Base-by-base conservation (phyloP, 139 green algal species). In the Tetradesmus obliquus region DNA sequence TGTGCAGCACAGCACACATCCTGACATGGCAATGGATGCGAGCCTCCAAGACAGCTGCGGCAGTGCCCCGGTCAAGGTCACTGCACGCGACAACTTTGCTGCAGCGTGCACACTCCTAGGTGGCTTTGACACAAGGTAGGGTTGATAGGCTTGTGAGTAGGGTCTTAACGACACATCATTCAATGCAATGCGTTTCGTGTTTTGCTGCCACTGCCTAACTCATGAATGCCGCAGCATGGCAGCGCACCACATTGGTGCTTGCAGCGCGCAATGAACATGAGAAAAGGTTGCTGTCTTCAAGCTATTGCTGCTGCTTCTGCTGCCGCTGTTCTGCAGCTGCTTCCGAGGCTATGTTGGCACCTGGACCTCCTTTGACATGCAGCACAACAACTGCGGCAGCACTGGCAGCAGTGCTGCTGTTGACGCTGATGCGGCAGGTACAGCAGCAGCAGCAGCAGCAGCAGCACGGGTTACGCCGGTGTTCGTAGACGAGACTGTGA, bases 301-400 rank as follows among this genome's bases (percentile, higher is more conserved):
- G 32, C 32, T 45, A 45, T 45, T 45, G 32, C 32, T 45, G 32
- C 74, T 82, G 74, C 74, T 82, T 20, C n/a, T 82, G n/a, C n/a
- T 82, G 22, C 72, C 5, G 10, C 62, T 72, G 62, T 19, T 81
- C 9, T 17, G 7, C 74, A 82, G 74, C 74, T 82, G 74, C 74
- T 82, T 82, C 20, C n/a, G 74, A 15, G 74, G 74, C 74, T 82
- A 82, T 55, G 74, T 82, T 55, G 74, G 74, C n/a, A 82, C 74
- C 74, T 82, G 74, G 74, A 82, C n/a, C 3, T 82, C 74, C 74
- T 82, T 82, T 15, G 74, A 82, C 74, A 51, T 54, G 7, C 74
- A 53, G 6, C n/a, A 82, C 74, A 51, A 3, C 13, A 9, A 82
- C 6, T 55, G n/a, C 74, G 10, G n/a, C 6, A 6, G 53, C n/a